Conservation (phyloP, 257 asterid species). For the Solanum clarkiae region DNA sequence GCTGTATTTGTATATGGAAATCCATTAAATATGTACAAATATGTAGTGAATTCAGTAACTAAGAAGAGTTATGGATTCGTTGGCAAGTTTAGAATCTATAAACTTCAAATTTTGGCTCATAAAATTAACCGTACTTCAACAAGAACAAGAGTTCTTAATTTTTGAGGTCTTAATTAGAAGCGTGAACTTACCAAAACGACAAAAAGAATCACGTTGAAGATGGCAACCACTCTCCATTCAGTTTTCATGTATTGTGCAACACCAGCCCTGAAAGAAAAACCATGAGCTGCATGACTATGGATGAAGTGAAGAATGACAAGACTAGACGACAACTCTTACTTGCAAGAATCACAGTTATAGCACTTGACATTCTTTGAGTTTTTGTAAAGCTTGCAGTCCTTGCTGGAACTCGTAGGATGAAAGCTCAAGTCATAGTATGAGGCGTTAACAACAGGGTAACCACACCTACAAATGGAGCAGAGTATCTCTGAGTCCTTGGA, state of each 20-base stretch:
- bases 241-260: slow-evolving; percentile 94
- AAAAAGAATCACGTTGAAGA: slow-evolving; percentile 69
- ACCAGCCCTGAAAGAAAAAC: slow-evolving; percentile 54
- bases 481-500: neutral
- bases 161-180: neutral
- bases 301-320: neutral
- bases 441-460: slow-evolving; percentile 78
- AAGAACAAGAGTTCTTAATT: neutral
- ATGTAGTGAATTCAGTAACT: neutral
- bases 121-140: neutral
- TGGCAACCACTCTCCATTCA: slow-evolving; percentile 93
- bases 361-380: slow-evolving; percentile 59
- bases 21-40: neutral
- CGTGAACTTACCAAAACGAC: slow-evolving; percentile 45
- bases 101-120: neutral
- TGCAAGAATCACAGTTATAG: slow-evolving; percentile 92
- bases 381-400: slow-evolving; percentile 79
- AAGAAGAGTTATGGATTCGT: neutral
- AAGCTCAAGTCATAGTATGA: slow-evolving; percentile 78
- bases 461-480: slow-evolving; percentile 38
- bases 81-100: neutral
- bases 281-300: neutral
- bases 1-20: neutral
- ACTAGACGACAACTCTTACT: slow-evolving; percentile 22
- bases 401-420: slow-evolving; percentile 54